Percentiles rank a stretch among this genome's conserved stretches.
Conservation (phyloP, 2,329 filamentous ascomycete species). For the Calonectria pseudoturangicola region DNA sequence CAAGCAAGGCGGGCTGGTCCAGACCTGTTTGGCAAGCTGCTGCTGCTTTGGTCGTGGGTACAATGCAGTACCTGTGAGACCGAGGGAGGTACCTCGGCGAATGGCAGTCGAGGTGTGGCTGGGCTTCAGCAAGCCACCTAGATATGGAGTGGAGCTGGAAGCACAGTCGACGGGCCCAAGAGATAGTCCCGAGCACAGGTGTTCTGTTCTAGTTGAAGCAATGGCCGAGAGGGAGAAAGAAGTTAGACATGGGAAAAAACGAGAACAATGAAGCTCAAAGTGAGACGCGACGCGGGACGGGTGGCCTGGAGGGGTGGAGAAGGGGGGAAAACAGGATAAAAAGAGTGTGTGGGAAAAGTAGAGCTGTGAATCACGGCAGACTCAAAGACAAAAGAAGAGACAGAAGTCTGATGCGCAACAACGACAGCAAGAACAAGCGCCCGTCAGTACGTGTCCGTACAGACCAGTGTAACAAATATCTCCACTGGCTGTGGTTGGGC, state of each 20-base stretch:
- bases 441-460: slow-evolving; percentile 45
- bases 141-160: slow-evolving; percentile 32
- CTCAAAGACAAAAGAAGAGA: slow-evolving; percentile 19
- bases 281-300: slow-evolving; percentile 26
- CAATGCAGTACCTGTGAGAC: slow-evolving; percentile 21
- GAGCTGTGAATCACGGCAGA: slow-evolving; percentile 30
- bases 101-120: slow-evolving; percentile 34
- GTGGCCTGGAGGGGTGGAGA: neutral
- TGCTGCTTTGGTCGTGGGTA: slow-evolving; percentile 21
- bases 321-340: neutral
- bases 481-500: slow-evolving; percentile 29
- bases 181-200: slow-evolving; percentile 19
- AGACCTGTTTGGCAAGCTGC: slow-evolving; percentile 20
- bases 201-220: slow-evolving; percentile 14
- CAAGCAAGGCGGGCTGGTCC: slow-evolving; percentile 22
- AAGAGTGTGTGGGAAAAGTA: slow-evolving; percentile 1
- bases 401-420: slow-evolving; percentile 3
- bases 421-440: slow-evolving; percentile 7
- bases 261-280: slow-evolving; percentile 20
- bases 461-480: slow-evolving; percentile 46
- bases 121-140: slow-evolving; percentile 36
- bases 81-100: slow-evolving; percentile 28
- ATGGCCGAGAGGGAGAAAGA: slow-evolving; percentile 27
- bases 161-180: slow-evolving; percentile 35
- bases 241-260: neutral